phyloP scores from a whole-genome alignment of 345 rosid species.

The Hirschfeldia incana region DNA sequence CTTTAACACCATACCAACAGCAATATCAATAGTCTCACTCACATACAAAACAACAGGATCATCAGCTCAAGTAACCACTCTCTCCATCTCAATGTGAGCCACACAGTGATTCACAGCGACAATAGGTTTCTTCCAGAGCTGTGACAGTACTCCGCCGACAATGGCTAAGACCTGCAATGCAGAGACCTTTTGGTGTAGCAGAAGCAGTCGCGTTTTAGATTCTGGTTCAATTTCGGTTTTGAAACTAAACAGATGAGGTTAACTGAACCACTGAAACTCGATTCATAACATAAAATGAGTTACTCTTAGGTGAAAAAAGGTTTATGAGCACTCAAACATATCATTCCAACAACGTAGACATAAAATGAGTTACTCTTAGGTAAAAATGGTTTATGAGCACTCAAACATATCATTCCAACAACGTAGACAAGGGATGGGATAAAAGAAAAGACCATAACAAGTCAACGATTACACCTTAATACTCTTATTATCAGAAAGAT shows the following conservation, averaged over 20 bases:
- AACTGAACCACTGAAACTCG: too few species aligned
- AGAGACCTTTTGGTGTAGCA: slow-evolving; percentile 79
- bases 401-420: neutral
- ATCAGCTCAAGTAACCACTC: slow-evolving; percentile 86
- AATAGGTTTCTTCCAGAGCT: slow-evolving; percentile 84
- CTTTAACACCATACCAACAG: slow-evolving; percentile 85
- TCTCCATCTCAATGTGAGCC: slow-evolving; percentile 85
- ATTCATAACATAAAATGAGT: slow-evolving; percentile 3
- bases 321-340: too few species aligned
- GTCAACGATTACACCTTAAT: too few species aligned
- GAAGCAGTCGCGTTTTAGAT: too few species aligned
- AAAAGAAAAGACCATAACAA: too few species aligned
- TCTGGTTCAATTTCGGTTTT: too few species aligned
- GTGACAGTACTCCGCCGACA: slow-evolving; percentile 76
- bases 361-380: too few species aligned
- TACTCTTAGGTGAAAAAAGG: slow-evolving; percentile 10
- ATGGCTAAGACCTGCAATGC: slow-evolving; percentile 81
- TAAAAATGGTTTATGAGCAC: too few species aligned
- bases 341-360: too few species aligned
- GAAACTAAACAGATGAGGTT: too few species aligned
- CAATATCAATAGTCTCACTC: slow-evolving; percentile 97
- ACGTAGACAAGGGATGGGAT: too few species aligned
- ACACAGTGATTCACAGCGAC: slow-evolving; percentile 88
- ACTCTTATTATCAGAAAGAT: too few species aligned
- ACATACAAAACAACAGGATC: slow-evolving; percentile 95